Evolutionary conservation across 768 basidiomycete genomes (phyloP), one percentile per base, ranked within the genome.

Genomic region (Auriscalpium vulgare): DNA sequence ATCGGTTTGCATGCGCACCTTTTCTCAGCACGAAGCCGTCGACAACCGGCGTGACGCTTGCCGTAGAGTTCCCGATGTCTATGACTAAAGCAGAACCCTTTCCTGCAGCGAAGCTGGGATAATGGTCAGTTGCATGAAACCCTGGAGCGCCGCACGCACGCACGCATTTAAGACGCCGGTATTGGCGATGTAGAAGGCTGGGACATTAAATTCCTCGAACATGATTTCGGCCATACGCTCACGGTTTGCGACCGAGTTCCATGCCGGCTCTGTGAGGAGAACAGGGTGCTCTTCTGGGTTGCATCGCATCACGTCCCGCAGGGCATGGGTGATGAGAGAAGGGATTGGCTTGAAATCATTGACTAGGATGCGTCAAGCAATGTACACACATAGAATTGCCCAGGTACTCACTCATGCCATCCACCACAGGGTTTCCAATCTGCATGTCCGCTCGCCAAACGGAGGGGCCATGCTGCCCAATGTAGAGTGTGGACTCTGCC

Each of bases 21-120:
- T 95, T 97, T 65, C 95, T 80, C 46, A 99, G 82, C 45, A 98
- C 97, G 65, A 97, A 99, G 4, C 97, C 97, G 63, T 99, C 97
- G 4, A 95, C 92, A 17, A 99, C 88, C 6, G 97, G 97, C 1
- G 92, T 93, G 13, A 95, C 91, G 63, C 91, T 95, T 13, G 88
- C 88, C 68, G 86, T 83, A 11, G 88, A 81, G 60, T 92, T 87
- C 5, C 97, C 97, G 48, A 98, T 81, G 64, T 99, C 97, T 44
- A 99, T 83, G 2, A 99, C 91, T 48, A 98, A 77, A 2, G 97
- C 95, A n/a, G 97, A 94, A 2, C 94, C 95, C 67, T 92, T 95
- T 34, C 97, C 97, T 52, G 95, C 88, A 14, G 95, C 91, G 69
- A 99, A 99, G 3, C 95, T 97, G 35, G 29, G 37, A 46, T 5